Base-by-base conservation (phyloP, 2,329 filamentous ascomycete genomes). In the Thelonectria discophora region DNA sequence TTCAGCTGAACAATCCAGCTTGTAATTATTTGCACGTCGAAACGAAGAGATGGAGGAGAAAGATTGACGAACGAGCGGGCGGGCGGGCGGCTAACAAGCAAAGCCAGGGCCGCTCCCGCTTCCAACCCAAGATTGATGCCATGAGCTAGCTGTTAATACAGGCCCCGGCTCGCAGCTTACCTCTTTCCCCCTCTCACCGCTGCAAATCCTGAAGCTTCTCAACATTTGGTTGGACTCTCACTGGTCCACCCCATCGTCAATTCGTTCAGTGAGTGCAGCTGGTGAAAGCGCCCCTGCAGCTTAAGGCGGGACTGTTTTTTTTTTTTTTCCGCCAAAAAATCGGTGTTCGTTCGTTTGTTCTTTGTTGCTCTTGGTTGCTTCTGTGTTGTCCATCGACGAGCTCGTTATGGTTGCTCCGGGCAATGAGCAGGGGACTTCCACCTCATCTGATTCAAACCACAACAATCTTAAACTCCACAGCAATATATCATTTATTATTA, bases 201-300 rank as follows among this genome's bases (percentile, higher is more conserved):
- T 45, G 42, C 13, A 42, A 42, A n/a, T 12, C 39, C 39, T 42
- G 42, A 20, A 45, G 42, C n/a, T 20, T 45, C 17, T 42, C 39
- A 42, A 43, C 27, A 21, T 60, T 57, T 60, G 58, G 58, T 61
- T 61, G 58, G 58, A 8, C 10, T 20, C 20, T 42, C 21, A 20
- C 15, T 13, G 58, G 52, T 52, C 58, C 58, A 60, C 58, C 18
- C 39, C 52, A 60, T 60, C 58, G 52, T 49, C 58, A 42, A 24
- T 24, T 21, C 20, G 24, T 45, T 18, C 24, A 34, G 15, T 20
- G 32, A 9, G 27, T 52, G 49, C 24, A 53, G 49, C 40, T 53
- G 30, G 17, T 49, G 43, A 24, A 45, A 47, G 13, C 30, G 24
- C 24, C 24, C 24, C 7, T 24, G 24, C 24, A 24, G 24, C 24